Conservation (phyloP, 192 early-diverging fungal genomes). For the Entomortierella parvispora region DNA sequence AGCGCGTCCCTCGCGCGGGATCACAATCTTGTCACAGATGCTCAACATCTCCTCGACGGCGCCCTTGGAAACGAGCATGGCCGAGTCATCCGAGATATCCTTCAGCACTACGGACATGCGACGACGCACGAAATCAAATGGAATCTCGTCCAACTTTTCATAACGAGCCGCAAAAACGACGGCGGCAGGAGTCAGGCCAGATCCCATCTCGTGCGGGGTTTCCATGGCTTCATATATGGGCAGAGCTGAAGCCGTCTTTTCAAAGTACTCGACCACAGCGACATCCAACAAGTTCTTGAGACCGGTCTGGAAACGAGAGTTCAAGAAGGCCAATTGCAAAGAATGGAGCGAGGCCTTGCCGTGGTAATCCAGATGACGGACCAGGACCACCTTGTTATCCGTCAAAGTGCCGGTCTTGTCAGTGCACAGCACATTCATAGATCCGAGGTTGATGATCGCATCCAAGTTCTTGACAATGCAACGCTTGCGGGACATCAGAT, state of each 20-base stretch:
- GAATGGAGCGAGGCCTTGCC: conserved; percentile 26
- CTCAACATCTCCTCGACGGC: conserved; percentile 59
- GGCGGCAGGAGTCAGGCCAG: conserved; percentile 11
- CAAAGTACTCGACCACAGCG: conserved; percentile 54
- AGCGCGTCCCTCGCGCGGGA: conserved; percentile 3
- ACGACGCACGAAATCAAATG: conserved; percentile 64
- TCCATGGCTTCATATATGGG: conserved; percentile 13
- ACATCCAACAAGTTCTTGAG: conserved; percentile 60
- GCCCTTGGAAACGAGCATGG: conserved; percentile 56
- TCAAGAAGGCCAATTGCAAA: conserved; percentile 54
- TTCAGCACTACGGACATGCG: conserved; percentile 60
- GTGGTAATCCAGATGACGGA: conserved; percentile 38
- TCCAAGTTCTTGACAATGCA: conserved; percentile 61
- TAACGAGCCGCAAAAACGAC: conserved; percentile 24
- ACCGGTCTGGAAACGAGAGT: conserved; percentile 58
- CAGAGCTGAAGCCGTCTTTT: conserved; percentile 26
- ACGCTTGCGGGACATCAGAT: conserved; percentile 53
- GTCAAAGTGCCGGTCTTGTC: conserved; percentile 65
- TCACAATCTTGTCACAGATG: conserved; percentile 49
- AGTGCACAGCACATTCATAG: conserved; percentile 58
- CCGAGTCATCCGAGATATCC: conserved; percentile 6
- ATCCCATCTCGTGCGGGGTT: conserved; percentile 9
- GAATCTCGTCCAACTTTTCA: conserved; percentile 57
- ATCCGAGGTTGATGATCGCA: conserved; percentile 59
- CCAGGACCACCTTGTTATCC: conserved; percentile 54